A percentile compares a stretch with the other conserved stretches of the same genome.
Evolutionary conservation across 2,329 filamentous ascomycete species (phyloP).

Genomic region (Tolypocladium amazonense): DNA sequence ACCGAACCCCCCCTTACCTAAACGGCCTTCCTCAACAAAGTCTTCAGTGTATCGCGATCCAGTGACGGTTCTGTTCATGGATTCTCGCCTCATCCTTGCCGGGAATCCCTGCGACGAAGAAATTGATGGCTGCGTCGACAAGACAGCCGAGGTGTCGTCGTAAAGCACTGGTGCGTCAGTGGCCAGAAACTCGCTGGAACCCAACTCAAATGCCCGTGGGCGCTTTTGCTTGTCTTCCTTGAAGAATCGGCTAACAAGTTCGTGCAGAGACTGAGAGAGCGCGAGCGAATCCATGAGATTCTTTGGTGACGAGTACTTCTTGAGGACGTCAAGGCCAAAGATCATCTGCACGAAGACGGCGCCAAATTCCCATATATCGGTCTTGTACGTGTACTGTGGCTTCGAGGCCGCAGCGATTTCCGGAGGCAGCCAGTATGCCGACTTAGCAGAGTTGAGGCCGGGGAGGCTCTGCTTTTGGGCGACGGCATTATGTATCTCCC

Average conservation of each 20-base stretch:
- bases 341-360: constrained; percentile 90
- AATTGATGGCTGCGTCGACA: constrained; percentile 31
- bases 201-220: constrained; percentile 67
- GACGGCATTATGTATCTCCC: constrained; percentile 52
- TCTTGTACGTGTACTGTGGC: constrained; percentile 60
- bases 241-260: constrained; percentile 77
- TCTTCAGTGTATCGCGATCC: constrained; percentile 77
- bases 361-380: constrained; percentile 92
- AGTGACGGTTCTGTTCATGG: constrained; percentile 37
- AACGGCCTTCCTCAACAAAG: constrained; percentile 77
- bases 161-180: constrained; percentile 51
- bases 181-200: constrained; percentile 54
- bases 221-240: constrained; percentile 74
- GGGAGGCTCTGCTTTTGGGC: constrained; percentile 41
- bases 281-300: constrained; percentile 60
- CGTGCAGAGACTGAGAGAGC: constrained; percentile 65
- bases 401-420: constrained; percentile 57
- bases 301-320: constrained; percentile 70
- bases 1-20: constrained; percentile 91
- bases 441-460: constrained; percentile 52
- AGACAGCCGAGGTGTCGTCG: constrained; percentile 28
- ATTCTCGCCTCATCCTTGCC: constrained; percentile 49
- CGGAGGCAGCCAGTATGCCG: constrained; percentile 74
- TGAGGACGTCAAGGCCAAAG: constrained; percentile 68
- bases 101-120: constrained; percentile 31